A percentile compares a stretch with the other conserved stretches of the same genome.
These are phyloP conservation scores for Skeletonema marinoi DNA, from an alignment of 108 stramenopile genomes.

Conservation along the genomic window DNA sequence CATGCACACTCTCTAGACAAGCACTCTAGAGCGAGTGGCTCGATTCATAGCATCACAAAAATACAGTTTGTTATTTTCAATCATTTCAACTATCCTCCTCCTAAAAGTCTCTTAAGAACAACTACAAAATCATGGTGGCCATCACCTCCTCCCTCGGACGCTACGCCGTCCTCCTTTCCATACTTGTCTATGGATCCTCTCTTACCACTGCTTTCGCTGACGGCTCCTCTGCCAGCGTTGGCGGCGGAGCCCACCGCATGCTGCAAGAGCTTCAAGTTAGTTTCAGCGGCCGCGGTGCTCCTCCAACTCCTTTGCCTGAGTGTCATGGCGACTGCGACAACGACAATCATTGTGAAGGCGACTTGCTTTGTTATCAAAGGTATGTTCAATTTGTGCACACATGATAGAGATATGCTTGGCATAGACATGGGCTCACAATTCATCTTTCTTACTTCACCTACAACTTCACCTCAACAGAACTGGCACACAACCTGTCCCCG, in stretches of 20 bases:
- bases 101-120: neutral
- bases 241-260: neutral
- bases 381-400: neutral
- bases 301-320: neutral
- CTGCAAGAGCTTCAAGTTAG: neutral
- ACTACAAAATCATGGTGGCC: neutral
- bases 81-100: neutral
- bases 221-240: neutral
- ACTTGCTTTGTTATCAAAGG: neutral
- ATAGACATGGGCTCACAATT: neutral
- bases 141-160: neutral
- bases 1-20: too few relatives aligned
- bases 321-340: constrained; percentile 23
- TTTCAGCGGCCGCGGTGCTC: neutral
- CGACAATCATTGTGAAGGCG: neutral
- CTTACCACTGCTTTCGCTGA: neutral
- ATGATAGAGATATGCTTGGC: neutral
- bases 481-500: neutral
- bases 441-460: neutral
- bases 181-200: neutral
- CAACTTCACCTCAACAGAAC: neutral
- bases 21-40: too few relatives aligned
- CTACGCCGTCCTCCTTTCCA: neutral
- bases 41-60: too few relatives aligned
- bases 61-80: too few relatives aligned